Percentiles rank a stretch among this genome's conserved stretches.
Evolutionary conservation across 1,284 basidiomycete species (phyloP).

Genomic region (Fomitopsis betulina): DNA sequence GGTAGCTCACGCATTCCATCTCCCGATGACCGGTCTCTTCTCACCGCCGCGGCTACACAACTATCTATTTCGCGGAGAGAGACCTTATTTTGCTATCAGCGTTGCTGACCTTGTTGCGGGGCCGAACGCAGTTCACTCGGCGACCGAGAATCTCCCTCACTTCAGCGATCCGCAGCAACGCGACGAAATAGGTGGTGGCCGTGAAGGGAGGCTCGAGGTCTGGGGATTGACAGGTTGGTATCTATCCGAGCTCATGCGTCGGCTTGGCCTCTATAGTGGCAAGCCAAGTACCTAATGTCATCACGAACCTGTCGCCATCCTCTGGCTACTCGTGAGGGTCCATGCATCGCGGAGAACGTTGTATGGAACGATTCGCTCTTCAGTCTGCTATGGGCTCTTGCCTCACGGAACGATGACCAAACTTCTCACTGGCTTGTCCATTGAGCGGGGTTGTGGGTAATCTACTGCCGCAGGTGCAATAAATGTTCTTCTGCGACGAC

Average conservation of each 20-base stretch:
- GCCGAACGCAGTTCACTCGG: slow-evolving; percentile 12
- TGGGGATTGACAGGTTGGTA: slow-evolving; percentile 86
- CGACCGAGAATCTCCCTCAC: slow-evolving; percentile 10
- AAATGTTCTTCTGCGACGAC: too few relatives aligned
- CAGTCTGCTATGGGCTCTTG: too few relatives aligned
- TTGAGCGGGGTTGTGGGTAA: too few relatives aligned
- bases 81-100: slow-evolving; percentile 65
- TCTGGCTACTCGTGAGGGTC: neutral
- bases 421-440: too few relatives aligned
- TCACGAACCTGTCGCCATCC: neutral
- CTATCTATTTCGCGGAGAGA: slow-evolving; percentile 46
- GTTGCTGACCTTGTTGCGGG: slow-evolving; percentile 56
- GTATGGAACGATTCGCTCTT: too few relatives aligned
- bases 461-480: too few relatives aligned
- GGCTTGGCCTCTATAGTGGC: slow-evolving; percentile 39
- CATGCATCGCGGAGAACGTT: neutral
- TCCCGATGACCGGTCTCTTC: slow-evolving; percentile 52
- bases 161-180: slow-evolving; percentile 23
- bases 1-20: slow-evolving; percentile 67
- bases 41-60: slow-evolving; percentile 42
- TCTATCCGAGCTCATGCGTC: slow-evolving; percentile 54
- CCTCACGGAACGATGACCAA: too few relatives aligned
- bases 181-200: slow-evolving; percentile 41
- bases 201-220: slow-evolving; percentile 51
- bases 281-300: neutral